Evolutionary conservation across 1,139 yeast genomes (phyloP), one percentile per base, ranked within the genome.

Genomic region (Kurtzmaniella natalensis): DNA sequence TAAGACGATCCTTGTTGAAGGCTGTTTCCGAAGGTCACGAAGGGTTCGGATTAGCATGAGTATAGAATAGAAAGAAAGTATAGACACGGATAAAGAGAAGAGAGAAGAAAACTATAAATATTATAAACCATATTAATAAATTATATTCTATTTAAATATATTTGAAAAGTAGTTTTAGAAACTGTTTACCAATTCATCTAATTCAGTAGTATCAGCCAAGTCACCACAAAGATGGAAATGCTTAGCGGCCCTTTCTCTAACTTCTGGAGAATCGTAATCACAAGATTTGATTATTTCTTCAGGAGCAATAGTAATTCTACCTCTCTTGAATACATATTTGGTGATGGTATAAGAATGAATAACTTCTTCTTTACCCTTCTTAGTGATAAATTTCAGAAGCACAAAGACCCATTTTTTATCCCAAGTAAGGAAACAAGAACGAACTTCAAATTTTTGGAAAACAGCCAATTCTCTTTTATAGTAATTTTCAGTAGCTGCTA

Each of bases 1-100:
- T 94, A 40, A 73, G 97, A 44, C 84, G 86, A 3, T 79, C 94
- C 1, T 59, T 94, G 40, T 62, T 89, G 46, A 60, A 84, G 49
- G 97, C 98, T 0, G 78, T 94, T 13, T 85, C 89, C 18, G 98
- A 92, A 57, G 98, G 98, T 11, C 84, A 85, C 51, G 96, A 86
- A 65, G 98, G 98, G 5, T 94, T 94, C 62, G 98, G 97, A 5
- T 74, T 85, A 54, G 94, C 89, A 5, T 69, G 39, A 38, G 21
- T 9, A 9, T 19, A n/a, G 97, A 5, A 74, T 85, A 54, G 94
- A 88, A 5, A 68, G 39, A 38, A 9, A 7, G 21, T 19, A 30
- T 18, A 31, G 22, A 30, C 7, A 25, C 14, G 11, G 18, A 8
- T 7, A 17, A 20, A 14, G 10, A 15, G 18, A 14, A 10, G 13